A percentile compares a stretch with the other conserved stretches of the same genome.
These are phyloP conservation scores for Rhynchosporium secalis DNA, from an alignment of 2,329 filamentous ascomycete genomes.

Conservation along the genomic window DNA sequence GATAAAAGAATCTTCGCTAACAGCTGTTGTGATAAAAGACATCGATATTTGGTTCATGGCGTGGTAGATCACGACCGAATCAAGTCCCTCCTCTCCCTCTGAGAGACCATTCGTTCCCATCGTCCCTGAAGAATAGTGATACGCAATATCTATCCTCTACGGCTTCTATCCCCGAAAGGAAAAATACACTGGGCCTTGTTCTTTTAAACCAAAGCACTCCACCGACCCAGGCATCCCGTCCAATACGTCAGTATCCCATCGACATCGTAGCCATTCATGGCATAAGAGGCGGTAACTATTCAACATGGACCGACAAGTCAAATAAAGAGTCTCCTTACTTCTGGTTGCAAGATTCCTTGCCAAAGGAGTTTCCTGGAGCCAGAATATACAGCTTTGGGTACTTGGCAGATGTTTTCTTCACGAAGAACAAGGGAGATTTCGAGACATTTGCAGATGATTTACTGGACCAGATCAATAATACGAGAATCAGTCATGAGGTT, in stretches of 20 bases:
- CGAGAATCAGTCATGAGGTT: neutral
- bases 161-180: neutral
- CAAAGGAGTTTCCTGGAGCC: constrained; percentile 26
- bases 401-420: constrained; percentile 22
- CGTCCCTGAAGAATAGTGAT: neutral
- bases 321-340: constrained; percentile 14
- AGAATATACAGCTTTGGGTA: constrained; percentile 34
- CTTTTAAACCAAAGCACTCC: neutral
- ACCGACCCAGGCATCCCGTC: neutral
- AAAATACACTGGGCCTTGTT: constrained; percentile 2
- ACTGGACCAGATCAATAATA: constrained; percentile 19
- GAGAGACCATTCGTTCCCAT: no score
- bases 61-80: neutral
- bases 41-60: neutral
- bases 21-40: neutral
- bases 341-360: constrained; percentile 31
- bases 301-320: constrained; percentile 30
- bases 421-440: constrained; percentile 19
- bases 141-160: neutral
- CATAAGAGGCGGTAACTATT: constrained; percentile 25
- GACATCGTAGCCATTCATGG: constrained; percentile 31
- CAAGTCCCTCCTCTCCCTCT: neutral
- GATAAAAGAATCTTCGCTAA: neutral
- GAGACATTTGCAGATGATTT: constrained; percentile 23
- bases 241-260: constrained; percentile 14